Conservation (phyloP, 768 basidiomycete genomes). For the Thelephora aurantiotincta region DNA sequence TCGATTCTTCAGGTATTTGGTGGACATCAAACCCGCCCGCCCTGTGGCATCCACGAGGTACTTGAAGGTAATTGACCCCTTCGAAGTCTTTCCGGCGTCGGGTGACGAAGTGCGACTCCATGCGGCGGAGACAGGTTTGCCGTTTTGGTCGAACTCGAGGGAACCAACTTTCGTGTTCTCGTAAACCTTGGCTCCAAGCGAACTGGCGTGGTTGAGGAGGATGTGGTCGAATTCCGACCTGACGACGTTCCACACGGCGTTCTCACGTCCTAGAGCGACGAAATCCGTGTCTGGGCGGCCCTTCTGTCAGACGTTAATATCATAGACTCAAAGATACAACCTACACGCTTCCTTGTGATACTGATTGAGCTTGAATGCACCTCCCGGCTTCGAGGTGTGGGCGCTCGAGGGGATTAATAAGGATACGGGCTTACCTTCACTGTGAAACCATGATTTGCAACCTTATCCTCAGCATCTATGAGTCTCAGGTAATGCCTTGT, state of each 20-base stretch:
- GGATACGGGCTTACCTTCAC: constrained; percentile 24
- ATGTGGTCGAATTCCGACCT: constrained; percentile 47
- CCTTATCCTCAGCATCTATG: constrained; percentile 32
- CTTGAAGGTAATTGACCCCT: constrained; percentile 45
- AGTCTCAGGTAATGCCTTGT: constrained; percentile 36
- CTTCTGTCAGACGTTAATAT: too few relatives aligned
- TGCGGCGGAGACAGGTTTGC: constrained; percentile 33
- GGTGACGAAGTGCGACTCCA: constrained; percentile 31
- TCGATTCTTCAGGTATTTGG: constrained; percentile 51
- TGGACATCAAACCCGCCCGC: constrained; percentile 57
- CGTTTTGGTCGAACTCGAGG: constrained; percentile 24
- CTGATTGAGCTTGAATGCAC: constrained; percentile 43
- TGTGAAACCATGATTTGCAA: constrained; percentile 28
- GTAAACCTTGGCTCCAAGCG: constrained; percentile 33
- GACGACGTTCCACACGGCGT: constrained; percentile 49
- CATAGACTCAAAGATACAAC: constrained; percentile 10
- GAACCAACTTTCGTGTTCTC: constrained; percentile 30
- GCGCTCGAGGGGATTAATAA: constrained; percentile 1
- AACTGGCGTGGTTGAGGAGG: constrained; percentile 38
- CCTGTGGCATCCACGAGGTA: constrained; percentile 66
- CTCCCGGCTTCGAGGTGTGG: constrained; percentile 32
- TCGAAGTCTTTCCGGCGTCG: constrained; percentile 14
- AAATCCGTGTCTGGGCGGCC: constrained; percentile 39
- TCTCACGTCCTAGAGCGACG: constrained; percentile 30
- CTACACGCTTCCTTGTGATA: constrained; percentile 43